Percentiles rank a stretch among this genome's conserved stretches.
These are phyloP conservation scores for Thymus quinquecostatus DNA, from an alignment of 257 asterid genomes.

Conservation along the genomic window DNA sequence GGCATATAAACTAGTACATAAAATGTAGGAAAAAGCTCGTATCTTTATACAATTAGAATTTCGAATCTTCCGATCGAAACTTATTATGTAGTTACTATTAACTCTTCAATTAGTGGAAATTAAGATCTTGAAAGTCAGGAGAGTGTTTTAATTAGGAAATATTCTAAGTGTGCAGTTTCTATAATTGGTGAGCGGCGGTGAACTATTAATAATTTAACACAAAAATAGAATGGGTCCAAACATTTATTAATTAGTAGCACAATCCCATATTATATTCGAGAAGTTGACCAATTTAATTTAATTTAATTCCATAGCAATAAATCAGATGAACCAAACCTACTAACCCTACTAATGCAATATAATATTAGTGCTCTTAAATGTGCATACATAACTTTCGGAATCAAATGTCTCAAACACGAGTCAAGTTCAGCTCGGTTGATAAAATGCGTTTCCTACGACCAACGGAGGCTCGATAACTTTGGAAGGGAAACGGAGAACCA, in stretches of 20 bases:
- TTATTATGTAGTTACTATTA: too few species aligned
- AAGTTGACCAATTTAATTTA: constrained; percentile 20
- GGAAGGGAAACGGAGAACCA: too few species aligned
- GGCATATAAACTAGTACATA: too few species aligned
- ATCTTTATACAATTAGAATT: too few species aligned
- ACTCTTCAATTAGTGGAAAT: not conserved
- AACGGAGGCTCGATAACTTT: too few species aligned
- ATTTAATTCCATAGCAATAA: not conserved
- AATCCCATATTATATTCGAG: not conserved
- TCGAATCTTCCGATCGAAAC: too few species aligned
- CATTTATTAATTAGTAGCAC: not conserved
- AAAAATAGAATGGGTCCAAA: not conserved
- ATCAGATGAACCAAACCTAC: not conserved
- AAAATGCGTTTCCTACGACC: too few species aligned
- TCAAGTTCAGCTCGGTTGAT: too few species aligned
- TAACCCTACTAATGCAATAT: not conserved
- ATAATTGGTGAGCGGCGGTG: not conserved
- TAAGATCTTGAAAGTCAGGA: not conserved
- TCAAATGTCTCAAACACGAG: too few species aligned
- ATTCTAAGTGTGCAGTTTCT: not conserved
- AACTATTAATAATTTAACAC: not conserved
- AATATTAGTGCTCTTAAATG: not conserved
- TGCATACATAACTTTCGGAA: too few species aligned
- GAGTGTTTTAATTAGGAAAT: not conserved
- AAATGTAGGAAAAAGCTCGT: too few species aligned